Conservation (phyloP, 2,329 filamentous ascomycete genomes). For the Trichoderma sp. region DNA sequence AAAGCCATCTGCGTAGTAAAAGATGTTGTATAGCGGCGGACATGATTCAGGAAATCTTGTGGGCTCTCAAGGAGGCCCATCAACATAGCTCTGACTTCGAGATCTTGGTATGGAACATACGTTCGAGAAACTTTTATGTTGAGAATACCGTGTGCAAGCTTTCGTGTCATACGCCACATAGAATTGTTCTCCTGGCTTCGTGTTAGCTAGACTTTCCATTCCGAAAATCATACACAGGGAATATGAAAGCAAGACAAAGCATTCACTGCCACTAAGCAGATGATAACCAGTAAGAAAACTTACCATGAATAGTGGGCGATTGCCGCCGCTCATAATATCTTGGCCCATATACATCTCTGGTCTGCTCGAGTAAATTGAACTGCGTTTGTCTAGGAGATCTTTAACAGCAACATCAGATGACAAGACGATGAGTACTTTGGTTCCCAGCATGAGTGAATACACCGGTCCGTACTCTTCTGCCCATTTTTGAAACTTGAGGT, state of each 20-base stretch:
- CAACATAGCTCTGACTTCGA: constrained; percentile 9
- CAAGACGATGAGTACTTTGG: constrained; percentile 46
- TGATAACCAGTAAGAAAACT: neutral
- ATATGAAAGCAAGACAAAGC: no score
- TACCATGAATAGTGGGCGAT: constrained; percentile 9
- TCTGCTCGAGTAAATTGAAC: constrained; percentile 31
- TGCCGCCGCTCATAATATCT: constrained; percentile 3
- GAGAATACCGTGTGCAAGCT: constrained; percentile 5
- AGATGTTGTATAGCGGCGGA: constrained; percentile 9
- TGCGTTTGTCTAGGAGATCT: constrained; percentile 50
- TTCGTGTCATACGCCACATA: constrained; percentile 1
- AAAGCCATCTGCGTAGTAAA: constrained; percentile 13
- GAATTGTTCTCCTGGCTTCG: neutral
- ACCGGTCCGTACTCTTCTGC: constrained; percentile 49
- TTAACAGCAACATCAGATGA: constrained; percentile 45
- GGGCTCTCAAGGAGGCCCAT: neutral
- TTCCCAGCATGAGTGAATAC: constrained; percentile 50
- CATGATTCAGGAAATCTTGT: neutral
- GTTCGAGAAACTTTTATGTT: constrained; percentile 3
- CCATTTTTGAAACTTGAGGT: constrained; percentile 41
- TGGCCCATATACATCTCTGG: constrained; percentile 11
- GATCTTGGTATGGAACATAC: constrained; percentile 11
- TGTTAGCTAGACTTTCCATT: neutral
- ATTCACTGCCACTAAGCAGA: neutral
- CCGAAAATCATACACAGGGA: neutral